Conservation (phyloP, 495 filamentous ascomycete genomes). For the Annulohypoxylon nitens region DNA sequence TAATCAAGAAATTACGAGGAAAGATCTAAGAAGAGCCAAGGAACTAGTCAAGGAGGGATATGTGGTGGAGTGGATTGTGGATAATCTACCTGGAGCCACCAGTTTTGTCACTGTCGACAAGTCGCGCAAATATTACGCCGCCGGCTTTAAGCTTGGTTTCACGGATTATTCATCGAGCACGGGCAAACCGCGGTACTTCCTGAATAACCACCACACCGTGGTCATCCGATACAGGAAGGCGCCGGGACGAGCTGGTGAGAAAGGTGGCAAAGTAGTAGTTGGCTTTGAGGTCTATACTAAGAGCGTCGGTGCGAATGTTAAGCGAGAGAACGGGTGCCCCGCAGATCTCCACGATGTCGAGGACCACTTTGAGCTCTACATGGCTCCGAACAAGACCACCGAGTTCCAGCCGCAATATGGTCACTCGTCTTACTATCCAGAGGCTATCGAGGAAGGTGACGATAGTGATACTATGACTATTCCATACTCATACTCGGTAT, state of each 20-base stretch:
- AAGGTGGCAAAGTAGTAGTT: slow-evolving; percentile 85
- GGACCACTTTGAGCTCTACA: slow-evolving; percentile 75
- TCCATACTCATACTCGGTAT: slow-evolving; percentile 93
- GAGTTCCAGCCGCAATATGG: slow-evolving; percentile 68
- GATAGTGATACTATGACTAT: slow-evolving; percentile 80
- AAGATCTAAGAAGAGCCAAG: slow-evolving; percentile 76
- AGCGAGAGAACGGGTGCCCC: slow-evolving; percentile 73
- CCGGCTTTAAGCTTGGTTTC: slow-evolving; percentile 94
- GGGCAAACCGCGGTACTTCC: slow-evolving; percentile 76
- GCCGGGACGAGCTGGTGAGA: slow-evolving; percentile 73
- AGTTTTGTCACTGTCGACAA: slow-evolving; percentile 94
- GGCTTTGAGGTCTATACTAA: slow-evolving; percentile 95
- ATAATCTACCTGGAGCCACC: slow-evolving; percentile 93
- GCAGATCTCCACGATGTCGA: slow-evolving; percentile 71
- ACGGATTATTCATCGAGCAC: slow-evolving; percentile 73
- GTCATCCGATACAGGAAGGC: slow-evolving; percentile 86
- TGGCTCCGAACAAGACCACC: slow-evolving; percentile 70
- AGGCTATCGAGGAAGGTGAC: slow-evolving; percentile 65
- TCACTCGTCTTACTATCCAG: slow-evolving; percentile 69
- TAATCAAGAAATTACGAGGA: slow-evolving; percentile 71
- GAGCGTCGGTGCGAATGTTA: slow-evolving; percentile 75
- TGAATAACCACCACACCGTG: slow-evolving; percentile 94
- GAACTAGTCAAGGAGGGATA: slow-evolving; percentile 86
- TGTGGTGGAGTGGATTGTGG: slow-evolving; percentile 95
- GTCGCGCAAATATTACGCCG: slow-evolving; percentile 89